Evolutionary conservation across 805 yeast species (phyloP), one percentile per base, ranked within the genome.

Genomic region (Suhomyces xylopsoci): DNA sequence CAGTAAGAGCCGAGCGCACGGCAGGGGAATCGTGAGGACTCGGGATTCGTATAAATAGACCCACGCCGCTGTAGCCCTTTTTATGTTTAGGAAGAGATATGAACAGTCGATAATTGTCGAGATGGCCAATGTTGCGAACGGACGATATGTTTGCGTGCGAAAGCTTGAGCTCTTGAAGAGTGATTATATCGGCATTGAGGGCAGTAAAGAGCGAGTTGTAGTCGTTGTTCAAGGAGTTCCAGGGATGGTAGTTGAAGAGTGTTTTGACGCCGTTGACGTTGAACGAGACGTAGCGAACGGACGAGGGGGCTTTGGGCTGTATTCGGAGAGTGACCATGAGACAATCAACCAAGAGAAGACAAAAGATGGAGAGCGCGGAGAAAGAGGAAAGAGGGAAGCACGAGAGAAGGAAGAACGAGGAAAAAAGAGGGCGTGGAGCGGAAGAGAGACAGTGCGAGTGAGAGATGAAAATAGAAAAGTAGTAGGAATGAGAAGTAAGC

Each of bases 41-140:
- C 1, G 86, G 82, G 2, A 73, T 67, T 46, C 91, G 71, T 2
- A 89, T 78, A 69, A 89, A 93, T 2, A 93, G 80, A 0, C 92
- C 96, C 1, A 93, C 97, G 0, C 99, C 99, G 51, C 93, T 82
- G 65, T 94, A 94, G 0, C 98, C 98, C 62, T 84, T 88, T 63
- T 83, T 88, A 2, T 64, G 52, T 9, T 64, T 66, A 0, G 97
- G 96, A 10, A 90, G 71, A 0, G 93, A 77, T 32, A 90, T 80
- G 60, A 83, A 93, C 1, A 88, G 77, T 22, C 78, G 71, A 62
- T 78, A 93, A 1, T 84, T 82, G 0, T 77, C 74, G 0, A 87
- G 69, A 38, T 78, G 70, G 1, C 82, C 83, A 68, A 83, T 71
- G 44, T 86, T 82, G n/a, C 51, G 53, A 19, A 59, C 50, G 5